A percentile compares a stretch with the other conserved stretches of the same genome.
Conservation (phyloP, 345 rosid species). For the Hibiscus mutabilis region DNA sequence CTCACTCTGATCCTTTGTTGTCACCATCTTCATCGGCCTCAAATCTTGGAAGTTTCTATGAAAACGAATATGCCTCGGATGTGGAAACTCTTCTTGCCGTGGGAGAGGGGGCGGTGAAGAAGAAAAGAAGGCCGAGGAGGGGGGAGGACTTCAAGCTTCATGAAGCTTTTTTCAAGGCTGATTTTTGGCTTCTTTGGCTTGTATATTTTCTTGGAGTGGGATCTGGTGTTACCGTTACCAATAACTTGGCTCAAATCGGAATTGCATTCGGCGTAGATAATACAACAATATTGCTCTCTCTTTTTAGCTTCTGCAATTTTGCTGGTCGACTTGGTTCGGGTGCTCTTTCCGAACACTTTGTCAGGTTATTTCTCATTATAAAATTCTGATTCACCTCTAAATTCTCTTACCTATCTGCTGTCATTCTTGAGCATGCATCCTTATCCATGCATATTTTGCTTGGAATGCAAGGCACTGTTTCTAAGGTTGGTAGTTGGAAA, state of each 20-base stretch:
- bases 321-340: neutral
- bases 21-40: constrained; percentile 62
- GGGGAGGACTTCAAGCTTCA: neutral
- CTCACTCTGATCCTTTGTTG: constrained; percentile 46
- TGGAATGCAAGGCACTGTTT: neutral
- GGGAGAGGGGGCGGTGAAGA: neutral
- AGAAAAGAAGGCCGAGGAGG: neutral
- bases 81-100: constrained; percentile 40
- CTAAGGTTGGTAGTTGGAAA: neutral
- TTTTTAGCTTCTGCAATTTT: neutral
- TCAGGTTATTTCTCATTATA: neutral
- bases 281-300: neutral
- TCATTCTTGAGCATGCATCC: neutral
- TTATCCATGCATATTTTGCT: neutral
- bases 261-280: constrained; percentile 46
- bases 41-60: constrained; percentile 48
- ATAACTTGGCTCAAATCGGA: constrained; percentile 94
- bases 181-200: constrained; percentile 37
- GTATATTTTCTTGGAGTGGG: constrained; percentile 82
- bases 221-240: constrained; percentile 79
- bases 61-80: constrained; percentile 42
- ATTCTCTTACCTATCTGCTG: neutral
- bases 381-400: constrained; percentile 1
- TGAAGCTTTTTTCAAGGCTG: neutral
- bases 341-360: neutral